A percentile compares a stretch with the other conserved stretches of the same genome.
Conservation (phyloP, 192 early-diverging fungal genomes). For the Diversispora epigaea region DNA sequence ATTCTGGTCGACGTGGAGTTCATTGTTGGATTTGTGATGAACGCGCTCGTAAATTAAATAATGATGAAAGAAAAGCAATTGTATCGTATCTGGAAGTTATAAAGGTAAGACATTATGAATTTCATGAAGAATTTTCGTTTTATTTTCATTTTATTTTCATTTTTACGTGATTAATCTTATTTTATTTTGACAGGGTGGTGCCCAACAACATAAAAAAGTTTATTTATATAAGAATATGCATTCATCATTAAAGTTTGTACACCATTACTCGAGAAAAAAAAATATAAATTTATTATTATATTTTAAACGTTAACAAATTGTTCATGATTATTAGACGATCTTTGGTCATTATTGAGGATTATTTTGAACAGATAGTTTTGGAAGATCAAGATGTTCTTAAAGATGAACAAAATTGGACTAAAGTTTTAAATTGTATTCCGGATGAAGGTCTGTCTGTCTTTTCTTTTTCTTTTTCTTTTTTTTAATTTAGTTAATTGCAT, state of each 20-base stretch:
- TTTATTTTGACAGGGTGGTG: constrained; percentile 59
- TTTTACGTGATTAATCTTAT: not conserved
- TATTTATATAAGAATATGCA: constrained; percentile 63
- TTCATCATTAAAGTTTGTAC: constrained; percentile 63
- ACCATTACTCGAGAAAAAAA: not conserved
- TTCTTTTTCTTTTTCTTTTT: no score
- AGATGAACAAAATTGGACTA: constrained; percentile 63
- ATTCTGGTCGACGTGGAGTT: constrained; percentile 93
- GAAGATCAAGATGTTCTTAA: constrained; percentile 71
- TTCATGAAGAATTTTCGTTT: not conserved
- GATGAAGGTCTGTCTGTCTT: constrained; percentile 61
- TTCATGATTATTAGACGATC: constrained; percentile 52
- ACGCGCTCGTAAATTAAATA: constrained; percentile 72
- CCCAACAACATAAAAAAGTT: constrained; percentile 72
- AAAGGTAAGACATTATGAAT: constrained; percentile 40
- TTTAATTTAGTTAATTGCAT: not conserved
- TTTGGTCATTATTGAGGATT: constrained; percentile 59
- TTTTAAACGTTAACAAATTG: not conserved
- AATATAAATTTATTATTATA: constrained; percentile 27
- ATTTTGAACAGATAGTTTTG: constrained; percentile 75
- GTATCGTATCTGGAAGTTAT: constrained; percentile 81
- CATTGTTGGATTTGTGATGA: constrained; percentile 99
- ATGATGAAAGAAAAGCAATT: constrained; percentile 78
- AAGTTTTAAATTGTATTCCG: constrained; percentile 74
- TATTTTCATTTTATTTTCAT: not conserved